Conservation (phyloP, 495 filamentous ascomycete species). For the Penicillium arizonense region DNA sequence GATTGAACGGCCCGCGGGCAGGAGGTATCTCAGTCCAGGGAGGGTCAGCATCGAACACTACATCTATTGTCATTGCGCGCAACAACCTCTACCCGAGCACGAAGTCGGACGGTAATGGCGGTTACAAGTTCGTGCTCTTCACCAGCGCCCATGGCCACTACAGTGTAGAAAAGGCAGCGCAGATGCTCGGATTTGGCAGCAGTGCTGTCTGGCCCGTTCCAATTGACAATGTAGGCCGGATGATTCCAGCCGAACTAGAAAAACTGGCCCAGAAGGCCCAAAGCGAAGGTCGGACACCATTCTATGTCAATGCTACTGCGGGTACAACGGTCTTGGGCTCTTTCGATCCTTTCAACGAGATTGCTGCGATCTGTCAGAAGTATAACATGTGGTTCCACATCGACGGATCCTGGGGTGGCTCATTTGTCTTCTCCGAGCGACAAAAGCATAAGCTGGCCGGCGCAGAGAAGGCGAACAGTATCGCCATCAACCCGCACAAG, state of each 20-base stretch:
- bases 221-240: slow-evolving; percentile 68
- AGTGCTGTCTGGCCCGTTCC: slow-evolving; percentile 69
- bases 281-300: slow-evolving; percentile 68
- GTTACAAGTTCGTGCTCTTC: slow-evolving; percentile 74
- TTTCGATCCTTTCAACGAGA: slow-evolving; percentile 75
- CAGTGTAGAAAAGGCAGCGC: slow-evolving; percentile 89
- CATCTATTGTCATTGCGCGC: slow-evolving; percentile 83
- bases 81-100: slow-evolving; percentile 78
- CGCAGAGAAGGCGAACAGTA: slow-evolving; percentile 68
- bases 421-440: slow-evolving; percentile 69
- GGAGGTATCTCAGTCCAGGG: slow-evolving; percentile 89
- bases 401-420: slow-evolving; percentile 88
- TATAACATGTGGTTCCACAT: slow-evolving; percentile 86
- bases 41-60: slow-evolving; percentile 81
- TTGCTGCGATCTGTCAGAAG: slow-evolving; percentile 68
- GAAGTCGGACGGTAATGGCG: slow-evolving; percentile 67
- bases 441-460: slow-evolving; percentile 67
- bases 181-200: slow-evolving; percentile 80
- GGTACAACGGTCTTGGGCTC: slow-evolving; percentile 92
- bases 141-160: slow-evolving; percentile 89
- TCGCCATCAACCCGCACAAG: slow-evolving; percentile 92
- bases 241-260: slow-evolving; percentile 65
- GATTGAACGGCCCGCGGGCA: slow-evolving; percentile 66
- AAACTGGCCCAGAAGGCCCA: slow-evolving; percentile 56
- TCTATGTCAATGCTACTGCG: slow-evolving; percentile 94